phyloP scores from a whole-genome alignment of 805 yeast genomes.

The Ogataea ganodermae region DNA sequence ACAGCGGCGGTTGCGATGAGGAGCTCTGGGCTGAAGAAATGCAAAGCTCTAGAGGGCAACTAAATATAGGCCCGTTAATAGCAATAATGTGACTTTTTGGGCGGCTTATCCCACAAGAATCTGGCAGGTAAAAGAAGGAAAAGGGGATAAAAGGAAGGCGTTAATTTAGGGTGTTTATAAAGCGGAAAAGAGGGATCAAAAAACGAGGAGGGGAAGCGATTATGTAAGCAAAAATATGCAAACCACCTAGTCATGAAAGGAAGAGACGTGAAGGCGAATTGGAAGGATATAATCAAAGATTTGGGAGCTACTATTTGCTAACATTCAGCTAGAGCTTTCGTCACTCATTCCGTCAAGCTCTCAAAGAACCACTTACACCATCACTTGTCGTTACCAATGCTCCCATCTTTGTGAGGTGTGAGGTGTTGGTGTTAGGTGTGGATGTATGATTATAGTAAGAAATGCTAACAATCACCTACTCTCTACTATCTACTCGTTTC shows the following conservation, averaged over 20 bases:
- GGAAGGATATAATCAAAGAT: no score
- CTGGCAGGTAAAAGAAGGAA: conserved; percentile 4
- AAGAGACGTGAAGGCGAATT: no score
- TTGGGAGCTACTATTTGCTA: no score
- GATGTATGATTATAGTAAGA: no score
- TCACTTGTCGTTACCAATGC: no score
- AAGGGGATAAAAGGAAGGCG: conserved; percentile 1
- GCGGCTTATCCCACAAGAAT: conserved; percentile 4
- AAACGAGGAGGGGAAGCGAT: background rate
- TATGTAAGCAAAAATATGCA: background rate
- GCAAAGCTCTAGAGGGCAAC: background rate
- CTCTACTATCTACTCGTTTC: no score
- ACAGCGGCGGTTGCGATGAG: conserved; percentile 1
- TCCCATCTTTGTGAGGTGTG: no score
- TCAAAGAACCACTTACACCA: no score
- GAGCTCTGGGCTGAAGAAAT: background rate
- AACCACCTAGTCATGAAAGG: background rate
- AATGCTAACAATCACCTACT: no score
- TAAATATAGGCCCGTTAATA: background rate
- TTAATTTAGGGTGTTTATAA: background rate
- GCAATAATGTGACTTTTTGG: conserved; percentile 1
- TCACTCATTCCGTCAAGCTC: no score
- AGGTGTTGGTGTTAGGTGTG: no score
- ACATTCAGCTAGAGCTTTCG: no score
- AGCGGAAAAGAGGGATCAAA: conserved; percentile 6